phyloP scores from a whole-genome alignment of 441 rosid species.

The Eutrema salsugineum region DNA sequence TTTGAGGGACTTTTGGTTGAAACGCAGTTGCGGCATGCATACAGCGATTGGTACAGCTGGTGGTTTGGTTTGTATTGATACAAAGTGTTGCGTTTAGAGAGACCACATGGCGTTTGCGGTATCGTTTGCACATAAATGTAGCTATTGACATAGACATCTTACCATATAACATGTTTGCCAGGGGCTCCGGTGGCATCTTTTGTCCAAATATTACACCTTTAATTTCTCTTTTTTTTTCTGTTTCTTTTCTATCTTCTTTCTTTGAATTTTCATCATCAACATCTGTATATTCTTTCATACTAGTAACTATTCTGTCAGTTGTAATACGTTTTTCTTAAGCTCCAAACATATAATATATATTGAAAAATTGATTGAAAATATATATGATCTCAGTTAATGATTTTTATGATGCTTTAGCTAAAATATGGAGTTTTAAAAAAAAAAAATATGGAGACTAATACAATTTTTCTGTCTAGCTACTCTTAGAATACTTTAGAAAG shows the following conservation, averaged over 20 bases:
- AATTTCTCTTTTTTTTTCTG: background rate
- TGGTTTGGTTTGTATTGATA: constrained; percentile 21
- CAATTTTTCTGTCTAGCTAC: background rate
- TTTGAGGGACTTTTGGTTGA: background rate
- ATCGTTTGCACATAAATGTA: constrained; percentile 33
- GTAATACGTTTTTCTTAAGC: background rate
- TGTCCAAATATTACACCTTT: constrained; percentile 22
- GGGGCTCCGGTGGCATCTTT: constrained; percentile 23
- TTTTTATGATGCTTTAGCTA: background rate
- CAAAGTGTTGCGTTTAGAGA: constrained; percentile 31
- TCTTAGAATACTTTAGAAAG: too few species aligned
- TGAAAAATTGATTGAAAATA: background rate
- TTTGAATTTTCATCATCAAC: background rate
- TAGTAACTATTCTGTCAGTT: background rate
- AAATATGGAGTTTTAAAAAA: too few species aligned
- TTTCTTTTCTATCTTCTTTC: background rate
- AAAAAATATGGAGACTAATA: background rate
- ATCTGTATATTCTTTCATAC: background rate
- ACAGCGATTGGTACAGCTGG: constrained; percentile 26
- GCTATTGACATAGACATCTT: constrained; percentile 31
- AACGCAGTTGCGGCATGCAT: constrained; percentile 9
- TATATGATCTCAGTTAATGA: background rate
- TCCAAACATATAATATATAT: background rate
- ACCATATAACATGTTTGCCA: constrained; percentile 32
- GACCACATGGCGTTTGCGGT: constrained; percentile 35